These are phyloP conservation scores for Erythrophleum fordii DNA, from an alignment of 306 rosid species.

Conservation along the genomic window DNA sequence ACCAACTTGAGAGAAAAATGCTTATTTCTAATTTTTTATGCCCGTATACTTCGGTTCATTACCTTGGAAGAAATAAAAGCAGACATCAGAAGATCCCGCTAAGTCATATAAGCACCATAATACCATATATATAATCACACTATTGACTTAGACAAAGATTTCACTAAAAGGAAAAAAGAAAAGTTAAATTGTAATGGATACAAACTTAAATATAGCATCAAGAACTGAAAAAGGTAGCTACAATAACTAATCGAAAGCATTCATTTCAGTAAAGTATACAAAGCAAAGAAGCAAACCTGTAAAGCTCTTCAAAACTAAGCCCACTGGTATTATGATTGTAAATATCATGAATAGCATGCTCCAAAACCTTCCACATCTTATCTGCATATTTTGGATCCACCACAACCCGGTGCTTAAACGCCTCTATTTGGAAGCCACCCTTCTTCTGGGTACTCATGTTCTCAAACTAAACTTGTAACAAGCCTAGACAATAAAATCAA, in stretches of 20 bases:
- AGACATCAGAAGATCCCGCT: background rate
- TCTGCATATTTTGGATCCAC: constrained; percentile 61
- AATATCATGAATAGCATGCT: constrained; percentile 62
- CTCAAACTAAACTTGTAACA: background rate
- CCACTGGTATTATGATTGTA: constrained; percentile 60
- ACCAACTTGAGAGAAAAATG: background rate
- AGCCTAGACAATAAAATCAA: background rate
- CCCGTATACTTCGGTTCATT: background rate
- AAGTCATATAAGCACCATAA: background rate
- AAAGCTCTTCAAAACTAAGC: constrained; percentile 60
- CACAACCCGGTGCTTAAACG: constrained; percentile 54
- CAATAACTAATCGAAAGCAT: background rate
- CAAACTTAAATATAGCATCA: background rate
- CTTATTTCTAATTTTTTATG: background rate
- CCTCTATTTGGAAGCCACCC: constrained; percentile 49
- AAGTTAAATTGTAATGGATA: background rate
- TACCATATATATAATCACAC: constrained; percentile 15
- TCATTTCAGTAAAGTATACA: background rate
- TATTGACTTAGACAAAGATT: background rate
- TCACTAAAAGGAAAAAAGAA: background rate
- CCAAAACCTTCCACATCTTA: constrained; percentile 58
- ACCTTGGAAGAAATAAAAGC: background rate
- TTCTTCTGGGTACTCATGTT: constrained; percentile 54
- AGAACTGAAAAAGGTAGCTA: background rate
- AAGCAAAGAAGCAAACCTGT: constrained; percentile 44